Evolutionary conservation across 2,329 filamentous ascomycete species (phyloP), one percentile per base, ranked within the genome.

Genomic region (Taxawa tesnikishii): DNA sequence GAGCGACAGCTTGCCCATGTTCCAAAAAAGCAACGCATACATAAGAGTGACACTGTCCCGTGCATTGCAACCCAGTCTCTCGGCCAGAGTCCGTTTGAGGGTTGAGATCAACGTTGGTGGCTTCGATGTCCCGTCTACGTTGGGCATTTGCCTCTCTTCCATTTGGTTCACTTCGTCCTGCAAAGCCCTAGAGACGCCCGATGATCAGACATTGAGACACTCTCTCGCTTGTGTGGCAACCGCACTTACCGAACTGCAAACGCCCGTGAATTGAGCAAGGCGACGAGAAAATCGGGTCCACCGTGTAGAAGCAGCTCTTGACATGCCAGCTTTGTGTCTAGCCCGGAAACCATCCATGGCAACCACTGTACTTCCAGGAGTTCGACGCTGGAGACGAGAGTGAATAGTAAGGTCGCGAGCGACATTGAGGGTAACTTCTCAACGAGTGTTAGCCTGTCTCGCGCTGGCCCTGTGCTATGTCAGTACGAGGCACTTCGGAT

Each of bases 341-440:
- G 42, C n/a, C 49, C 33, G 14, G 37, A n/a, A n/a, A n/a, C n/a
- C n/a, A n/a, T n/a, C 36, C 23, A 31, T 25, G 28, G 31, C 15
- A 18, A 23, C 2, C 24, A 27, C 23, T 29, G 15, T 6, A 29
- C 30, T 15, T 34, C 52, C 12, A 55, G 32, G 14, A 53, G 48
- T 25, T 49, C 46, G 24, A 54, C 43, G 6, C 38, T 41, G 10
- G 45, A 41, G 24, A 48, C 38, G 14, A 53, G 42, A 8, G 48
- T 50, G 39, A 55, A 51, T 8, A 52, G 37, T 8, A 55, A 28
- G 16, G 48, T 47, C 5, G 51, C 52, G 3, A 55, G 44, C 23
- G 47, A 50, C 1, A 45, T 47, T 3, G 43, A 34, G 3, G 51
- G 49, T 1, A 53, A 39, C 6, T 40, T 34, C 23, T 39, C 38